phyloP scores from a whole-genome alignment of 176 grass and related monocot species.

The Cenchrus purpureus region DNA sequence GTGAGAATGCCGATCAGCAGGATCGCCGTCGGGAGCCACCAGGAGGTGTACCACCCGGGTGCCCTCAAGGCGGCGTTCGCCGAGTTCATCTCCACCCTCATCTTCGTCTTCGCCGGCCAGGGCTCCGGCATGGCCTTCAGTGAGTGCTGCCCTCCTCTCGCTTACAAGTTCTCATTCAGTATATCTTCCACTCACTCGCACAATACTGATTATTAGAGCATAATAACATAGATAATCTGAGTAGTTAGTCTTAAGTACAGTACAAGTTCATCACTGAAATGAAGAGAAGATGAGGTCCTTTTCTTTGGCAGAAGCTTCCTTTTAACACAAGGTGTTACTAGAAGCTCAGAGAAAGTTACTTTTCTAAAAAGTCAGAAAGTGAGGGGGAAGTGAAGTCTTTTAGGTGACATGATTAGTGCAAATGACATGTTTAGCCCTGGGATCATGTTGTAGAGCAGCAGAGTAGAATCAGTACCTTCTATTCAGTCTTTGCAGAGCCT shows the following conservation, averaged over 20 bases:
- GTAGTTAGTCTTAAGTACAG: too few relatives aligned
- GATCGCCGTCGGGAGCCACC: constrained; percentile 70
- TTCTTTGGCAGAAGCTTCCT: neutral
- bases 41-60: constrained; percentile 70
- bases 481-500: neutral
- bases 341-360: constrained; percentile 18
- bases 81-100: constrained; percentile 95
- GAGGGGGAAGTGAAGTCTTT: neutral
- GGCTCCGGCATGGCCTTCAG: constrained; percentile 96
- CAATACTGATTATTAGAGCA: neutral
- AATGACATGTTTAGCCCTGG: constrained; percentile 22
- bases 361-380: constrained; percentile 2
- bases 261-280: neutral
- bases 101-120: constrained; percentile 98
- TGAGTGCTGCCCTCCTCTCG: constrained; percentile 25
- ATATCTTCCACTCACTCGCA: neutral
- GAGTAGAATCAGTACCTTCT: constrained; percentile 8
- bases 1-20: constrained; percentile 70
- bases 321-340: neutral
- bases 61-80: constrained; percentile 90
- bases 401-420: neutral
- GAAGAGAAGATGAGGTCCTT: neutral
- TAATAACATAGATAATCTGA: neutral
- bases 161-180: too few relatives aligned
- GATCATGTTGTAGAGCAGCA: neutral